Evolutionary conservation across 116 monocot species (phyloP).

Genomic region (Posidonia oceanica): DNA sequence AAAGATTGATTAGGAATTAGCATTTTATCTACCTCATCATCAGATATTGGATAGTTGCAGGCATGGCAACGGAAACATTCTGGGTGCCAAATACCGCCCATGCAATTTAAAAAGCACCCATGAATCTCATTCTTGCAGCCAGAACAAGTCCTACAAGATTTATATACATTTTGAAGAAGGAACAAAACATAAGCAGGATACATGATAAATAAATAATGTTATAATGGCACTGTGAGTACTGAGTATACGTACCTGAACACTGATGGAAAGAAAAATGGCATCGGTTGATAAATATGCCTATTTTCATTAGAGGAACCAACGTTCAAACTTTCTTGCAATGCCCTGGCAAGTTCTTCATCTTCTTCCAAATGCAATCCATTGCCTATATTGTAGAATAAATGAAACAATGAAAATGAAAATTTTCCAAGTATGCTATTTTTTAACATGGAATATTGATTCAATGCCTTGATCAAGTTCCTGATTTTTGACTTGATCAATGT

Average conservation of each 20-base stretch:
- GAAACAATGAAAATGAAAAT: neutral
- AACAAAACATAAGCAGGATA: neutral
- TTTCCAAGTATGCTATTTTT: neutral
- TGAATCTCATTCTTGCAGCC: slow-evolving; percentile 63
- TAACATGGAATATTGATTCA: no score
- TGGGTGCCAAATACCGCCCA: slow-evolving; percentile 81
- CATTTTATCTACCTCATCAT: slow-evolving; percentile 42
- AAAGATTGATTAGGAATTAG: neutral
- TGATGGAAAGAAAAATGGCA: slow-evolving; percentile 25
- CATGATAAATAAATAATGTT: neutral
- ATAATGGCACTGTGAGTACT: neutral
- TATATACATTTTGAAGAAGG: neutral
- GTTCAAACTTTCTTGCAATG: slow-evolving; percentile 76
- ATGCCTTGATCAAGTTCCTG: no score
- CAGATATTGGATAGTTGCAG: slow-evolving; percentile 64
- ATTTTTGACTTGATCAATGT: no score
- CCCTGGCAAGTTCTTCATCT: slow-evolving; percentile 82
- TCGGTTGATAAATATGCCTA: slow-evolving; percentile 21
- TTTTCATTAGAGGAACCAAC: slow-evolving; percentile 21
- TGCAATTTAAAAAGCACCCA: slow-evolving; percentile 73
- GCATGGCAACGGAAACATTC: slow-evolving; percentile 77
- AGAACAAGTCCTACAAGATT: slow-evolving; percentile 51
- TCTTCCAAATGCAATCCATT: slow-evolving; percentile 46
- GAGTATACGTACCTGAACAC: slow-evolving; percentile 25
- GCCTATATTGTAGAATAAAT: slow-evolving; percentile 13